These are phyloP conservation scores for Trichoderma simmonsii DNA, from an alignment of 2,329 filamentous ascomycete genomes.

Conservation along the genomic window DNA sequence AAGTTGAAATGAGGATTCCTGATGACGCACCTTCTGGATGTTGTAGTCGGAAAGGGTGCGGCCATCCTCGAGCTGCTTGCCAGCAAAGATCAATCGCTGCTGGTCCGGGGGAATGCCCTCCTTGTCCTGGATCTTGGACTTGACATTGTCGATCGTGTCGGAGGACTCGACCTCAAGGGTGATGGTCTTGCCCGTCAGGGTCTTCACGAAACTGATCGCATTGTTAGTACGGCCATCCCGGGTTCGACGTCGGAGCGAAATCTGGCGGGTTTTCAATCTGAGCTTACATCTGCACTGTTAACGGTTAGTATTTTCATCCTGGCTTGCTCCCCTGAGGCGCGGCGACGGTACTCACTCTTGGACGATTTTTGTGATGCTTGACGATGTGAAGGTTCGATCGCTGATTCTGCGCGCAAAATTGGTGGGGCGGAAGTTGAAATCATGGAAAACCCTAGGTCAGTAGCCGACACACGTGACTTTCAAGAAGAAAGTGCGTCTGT, in stretches of 20 bases:
- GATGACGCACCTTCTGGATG: slow-evolving; percentile 84
- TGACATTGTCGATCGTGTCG: slow-evolving; percentile 99
- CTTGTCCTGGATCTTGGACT: slow-evolving; percentile 99
- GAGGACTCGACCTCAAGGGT: slow-evolving; percentile 98
- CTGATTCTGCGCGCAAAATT: slow-evolving; percentile 41
- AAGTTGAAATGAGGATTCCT: neutral
- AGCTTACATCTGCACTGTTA: slow-evolving; percentile 84
- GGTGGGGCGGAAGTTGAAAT: slow-evolving; percentile 40
- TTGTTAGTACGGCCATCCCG: slow-evolving; percentile 30
- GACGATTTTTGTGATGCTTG: slow-evolving; percentile 50
- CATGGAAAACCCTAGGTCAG: slow-evolving; percentile 39
- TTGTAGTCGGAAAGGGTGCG: slow-evolving; percentile 97
- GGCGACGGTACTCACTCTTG: slow-evolving; percentile 53
- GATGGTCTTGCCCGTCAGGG: slow-evolving; percentile 99
- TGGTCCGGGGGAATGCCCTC: slow-evolving; percentile 98
- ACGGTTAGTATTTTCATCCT: slow-evolving; percentile 44
- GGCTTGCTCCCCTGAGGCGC: neutral
- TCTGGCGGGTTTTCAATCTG: slow-evolving; percentile 3
- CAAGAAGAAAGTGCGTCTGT: neutral
- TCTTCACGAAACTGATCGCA: slow-evolving; percentile 90
- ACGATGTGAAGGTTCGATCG: slow-evolving; percentile 40
- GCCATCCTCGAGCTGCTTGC: slow-evolving; percentile 99
- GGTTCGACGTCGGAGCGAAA: slow-evolving; percentile 25
- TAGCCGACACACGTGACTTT: slow-evolving; percentile 31
- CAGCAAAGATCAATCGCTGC: slow-evolving; percentile 97